phyloP scores from a whole-genome alignment of 1,284 basidiomycete species.

The Sanghuangporus weigelae region DNA sequence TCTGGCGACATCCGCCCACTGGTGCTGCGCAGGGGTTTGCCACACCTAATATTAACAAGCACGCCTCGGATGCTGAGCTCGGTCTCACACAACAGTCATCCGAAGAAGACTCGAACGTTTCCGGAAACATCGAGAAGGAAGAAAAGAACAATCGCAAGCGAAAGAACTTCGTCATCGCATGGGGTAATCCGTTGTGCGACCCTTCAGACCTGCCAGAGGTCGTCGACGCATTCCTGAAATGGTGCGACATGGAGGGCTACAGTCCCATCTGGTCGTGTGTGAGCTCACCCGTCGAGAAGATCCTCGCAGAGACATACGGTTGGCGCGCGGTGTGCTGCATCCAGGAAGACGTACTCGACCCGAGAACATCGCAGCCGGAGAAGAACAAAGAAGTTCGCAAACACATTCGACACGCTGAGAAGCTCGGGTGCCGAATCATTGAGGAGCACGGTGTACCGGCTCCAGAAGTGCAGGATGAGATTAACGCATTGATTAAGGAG shows the following conservation, averaged over 20 bases:
- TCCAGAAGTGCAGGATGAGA: constrained; percentile 32
- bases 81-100: background rate
- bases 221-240: constrained; percentile 36
- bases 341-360: constrained; percentile 48
- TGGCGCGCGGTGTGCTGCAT: constrained; percentile 48
- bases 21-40: constrained; percentile 47
- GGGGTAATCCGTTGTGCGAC: constrained; percentile 48
- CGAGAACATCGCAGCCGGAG: constrained; percentile 35
- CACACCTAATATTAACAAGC: constrained; percentile 23
- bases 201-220: constrained; percentile 36
- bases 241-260: constrained; percentile 29
- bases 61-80: constrained; percentile 19
- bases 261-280: constrained; percentile 52
- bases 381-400: constrained; percentile 37
- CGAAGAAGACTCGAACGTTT: background rate
- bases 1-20: constrained; percentile 43
- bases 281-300: constrained; percentile 38
- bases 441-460: constrained; percentile 35
- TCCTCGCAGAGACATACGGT: constrained; percentile 40
- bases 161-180: constrained; percentile 28
- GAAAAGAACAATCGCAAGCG: background rate
- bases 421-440: constrained; percentile 41
- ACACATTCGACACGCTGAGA: constrained; percentile 44
- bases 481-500: constrained; percentile 40
- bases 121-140: background rate